Percentiles rank a stretch among this genome's conserved stretches.
Evolutionary conservation across 345 rosid species (phyloP).

Genomic region (Dipteronia dyeriana): DNA sequence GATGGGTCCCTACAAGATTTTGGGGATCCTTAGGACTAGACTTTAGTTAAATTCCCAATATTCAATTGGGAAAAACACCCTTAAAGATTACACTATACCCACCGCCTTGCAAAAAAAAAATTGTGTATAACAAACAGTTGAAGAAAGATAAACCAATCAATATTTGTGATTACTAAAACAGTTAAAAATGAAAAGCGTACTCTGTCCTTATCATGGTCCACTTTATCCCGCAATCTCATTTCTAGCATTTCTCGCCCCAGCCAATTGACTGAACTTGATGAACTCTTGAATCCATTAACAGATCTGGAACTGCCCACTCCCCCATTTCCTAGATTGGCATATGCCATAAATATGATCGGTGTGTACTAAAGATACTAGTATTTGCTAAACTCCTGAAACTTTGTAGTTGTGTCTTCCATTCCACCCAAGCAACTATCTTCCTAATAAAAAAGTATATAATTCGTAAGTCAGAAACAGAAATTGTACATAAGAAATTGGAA

Average conservation of each 20-base stretch:
- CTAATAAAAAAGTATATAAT: conserved; percentile 41
- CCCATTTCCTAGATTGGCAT: conserved; percentile 85
- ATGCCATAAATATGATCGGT: conserved; percentile 55
- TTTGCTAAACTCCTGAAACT: conserved; percentile 35
- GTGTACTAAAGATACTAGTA: conserved; percentile 39
- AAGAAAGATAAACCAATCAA: conserved; percentile 7
- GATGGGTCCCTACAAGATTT: too few relatives aligned
- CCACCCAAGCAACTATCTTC: conserved; percentile 42
- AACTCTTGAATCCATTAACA: conserved; percentile 73
- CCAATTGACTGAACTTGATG: conserved; percentile 95
- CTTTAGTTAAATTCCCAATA: too few relatives aligned
- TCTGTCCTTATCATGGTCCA: conserved; percentile 78
- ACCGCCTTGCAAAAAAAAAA: conserved; percentile 4
- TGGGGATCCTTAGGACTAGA: too few relatives aligned
- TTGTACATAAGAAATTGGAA: neutral
- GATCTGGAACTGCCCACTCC: conserved; percentile 97
- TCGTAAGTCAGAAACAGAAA: conserved; percentile 27
- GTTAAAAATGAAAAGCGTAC: conserved; percentile 43
- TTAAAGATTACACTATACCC: neutral
- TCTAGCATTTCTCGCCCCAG: conserved; percentile 92
- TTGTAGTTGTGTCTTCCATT: conserved; percentile 39
- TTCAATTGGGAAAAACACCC: conserved; percentile 15
- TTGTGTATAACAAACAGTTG: neutral
- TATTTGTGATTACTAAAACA: neutral
- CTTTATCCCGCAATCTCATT: conserved; percentile 85